These are phyloP conservation scores for Trichoderma citrinoviride DNA, from an alignment of 2,329 filamentous ascomycete genomes.

Conservation along the genomic window DNA sequence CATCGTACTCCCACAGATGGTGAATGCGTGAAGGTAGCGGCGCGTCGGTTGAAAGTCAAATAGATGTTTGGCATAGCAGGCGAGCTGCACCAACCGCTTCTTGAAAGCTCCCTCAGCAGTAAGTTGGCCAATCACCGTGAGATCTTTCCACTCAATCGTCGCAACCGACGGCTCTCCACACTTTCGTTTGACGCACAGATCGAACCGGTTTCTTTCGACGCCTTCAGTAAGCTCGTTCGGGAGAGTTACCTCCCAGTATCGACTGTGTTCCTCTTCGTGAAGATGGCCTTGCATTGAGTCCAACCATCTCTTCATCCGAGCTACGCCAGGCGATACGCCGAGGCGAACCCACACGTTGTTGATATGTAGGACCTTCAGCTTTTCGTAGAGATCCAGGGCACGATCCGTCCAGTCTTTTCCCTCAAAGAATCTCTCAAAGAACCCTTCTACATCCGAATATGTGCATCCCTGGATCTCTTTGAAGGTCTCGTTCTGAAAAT, in stretches of 20 bases:
- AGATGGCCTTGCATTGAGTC: neutral
- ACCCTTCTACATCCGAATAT: neutral
- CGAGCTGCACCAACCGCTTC: neutral
- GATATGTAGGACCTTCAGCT: neutral
- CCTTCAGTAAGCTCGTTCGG: neutral
- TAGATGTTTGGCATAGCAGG: neutral
- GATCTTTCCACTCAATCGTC: neutral
- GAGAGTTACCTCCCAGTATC: neutral
- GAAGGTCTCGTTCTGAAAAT: neutral
- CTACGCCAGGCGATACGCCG: neutral
- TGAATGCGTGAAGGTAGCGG: neutral
- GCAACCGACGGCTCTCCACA: neutral
- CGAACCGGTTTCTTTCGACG: neutral
- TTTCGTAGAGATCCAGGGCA: neutral
- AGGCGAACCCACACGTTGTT: neutral
- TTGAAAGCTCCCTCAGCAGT: neutral
- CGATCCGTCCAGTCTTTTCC: neutral
- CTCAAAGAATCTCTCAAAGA: neutral
- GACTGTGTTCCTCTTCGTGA: neutral
- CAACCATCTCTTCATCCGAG: neutral
- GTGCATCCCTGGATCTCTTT: neutral
- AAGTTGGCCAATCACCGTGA: neutral
- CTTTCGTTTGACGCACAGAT: neutral
- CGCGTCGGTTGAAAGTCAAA: neutral
- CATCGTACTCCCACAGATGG: slow-evolving; percentile 1